These are phyloP conservation scores for Russula ochroleuca DNA, from an alignment of 768 basidiomycete species.

Conservation along the genomic window DNA sequence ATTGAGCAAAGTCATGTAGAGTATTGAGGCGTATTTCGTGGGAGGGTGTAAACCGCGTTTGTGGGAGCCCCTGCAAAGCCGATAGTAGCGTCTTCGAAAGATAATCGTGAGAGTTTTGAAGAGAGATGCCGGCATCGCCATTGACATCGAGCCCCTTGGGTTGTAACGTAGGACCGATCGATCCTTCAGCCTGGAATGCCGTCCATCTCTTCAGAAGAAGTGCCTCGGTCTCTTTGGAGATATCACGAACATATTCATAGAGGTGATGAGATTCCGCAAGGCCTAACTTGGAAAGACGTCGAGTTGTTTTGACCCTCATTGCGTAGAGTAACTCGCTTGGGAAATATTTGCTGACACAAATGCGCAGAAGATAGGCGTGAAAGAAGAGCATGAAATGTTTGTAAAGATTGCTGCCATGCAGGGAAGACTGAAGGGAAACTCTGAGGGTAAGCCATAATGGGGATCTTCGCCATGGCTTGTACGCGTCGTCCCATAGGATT, in stretches of 20 bases:
- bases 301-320: conserved; percentile 5
- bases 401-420: neutral
- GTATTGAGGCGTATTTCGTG: neutral
- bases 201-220: conserved; percentile 3
- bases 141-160: neutral
- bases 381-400: conserved; percentile 8
- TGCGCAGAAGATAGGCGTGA: neutral
- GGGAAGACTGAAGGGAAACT: conserved; percentile 39
- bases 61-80: neutral
- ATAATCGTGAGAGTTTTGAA: neutral
- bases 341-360: neutral
- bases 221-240: neutral
- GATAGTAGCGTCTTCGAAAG: neutral
- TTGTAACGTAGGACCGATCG: no score
- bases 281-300: conserved; percentile 3
- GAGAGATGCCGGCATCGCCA: neutral
- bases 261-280: neutral
- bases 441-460: conserved; percentile 48
- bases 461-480: conserved; percentile 25
- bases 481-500: conserved; percentile 39
- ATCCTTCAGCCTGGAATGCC: neutral
- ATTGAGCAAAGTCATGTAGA: neutral
- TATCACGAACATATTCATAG: neutral
- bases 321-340: conserved; percentile 5
- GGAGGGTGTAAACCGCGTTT: neutral